These are phyloP conservation scores for Hyphodiscus sp. DNA, from an alignment of 2,329 filamentous ascomycete species.

Conservation along the genomic window DNA sequence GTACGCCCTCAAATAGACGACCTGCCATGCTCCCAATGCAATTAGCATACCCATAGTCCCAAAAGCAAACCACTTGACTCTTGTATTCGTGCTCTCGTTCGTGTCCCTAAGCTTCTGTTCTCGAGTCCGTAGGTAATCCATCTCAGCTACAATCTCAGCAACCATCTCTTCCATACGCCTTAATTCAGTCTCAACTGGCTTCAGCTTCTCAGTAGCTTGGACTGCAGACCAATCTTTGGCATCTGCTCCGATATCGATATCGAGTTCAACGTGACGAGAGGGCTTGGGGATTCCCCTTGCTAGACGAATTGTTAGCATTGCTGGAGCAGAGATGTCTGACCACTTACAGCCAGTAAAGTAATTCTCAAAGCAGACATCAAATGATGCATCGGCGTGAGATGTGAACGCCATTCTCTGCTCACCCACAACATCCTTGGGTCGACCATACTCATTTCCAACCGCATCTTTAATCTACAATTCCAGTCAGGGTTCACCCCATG, in stretches of 20 bases:
- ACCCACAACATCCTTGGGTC: slow-evolving; percentile 83
- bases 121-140: slow-evolving; percentile 86
- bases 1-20: slow-evolving; percentile 94
- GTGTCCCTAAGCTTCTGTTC: slow-evolving; percentile 97
- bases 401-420: slow-evolving; percentile 84
- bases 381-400: slow-evolving; percentile 81
- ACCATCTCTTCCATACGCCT: slow-evolving; percentile 89
- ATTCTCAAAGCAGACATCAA: slow-evolving; percentile 97
- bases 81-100: slow-evolving; percentile 98
- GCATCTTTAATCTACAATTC: slow-evolving; percentile 77
- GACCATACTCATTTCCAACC: slow-evolving; percentile 91
- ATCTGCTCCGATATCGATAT: slow-evolving; percentile 33
- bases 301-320: slow-evolving; percentile 8
- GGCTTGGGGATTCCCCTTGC: slow-evolving; percentile 29
- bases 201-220: slow-evolving; percentile 93
- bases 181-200: slow-evolving; percentile 92
- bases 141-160: slow-evolving; percentile 80
- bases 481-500: neutral
- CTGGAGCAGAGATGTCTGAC: neutral
- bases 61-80: slow-evolving; percentile 98
- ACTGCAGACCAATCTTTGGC: slow-evolving; percentile 98
- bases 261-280: slow-evolving; percentile 54
- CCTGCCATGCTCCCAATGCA: slow-evolving; percentile 90
- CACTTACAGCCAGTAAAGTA: slow-evolving; percentile 61
- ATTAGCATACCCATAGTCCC: slow-evolving; percentile 87